These are phyloP conservation scores for Sarocladium brachiariae DNA, from an alignment of 2,329 filamentous ascomycete genomes.

Conservation along the genomic window DNA sequence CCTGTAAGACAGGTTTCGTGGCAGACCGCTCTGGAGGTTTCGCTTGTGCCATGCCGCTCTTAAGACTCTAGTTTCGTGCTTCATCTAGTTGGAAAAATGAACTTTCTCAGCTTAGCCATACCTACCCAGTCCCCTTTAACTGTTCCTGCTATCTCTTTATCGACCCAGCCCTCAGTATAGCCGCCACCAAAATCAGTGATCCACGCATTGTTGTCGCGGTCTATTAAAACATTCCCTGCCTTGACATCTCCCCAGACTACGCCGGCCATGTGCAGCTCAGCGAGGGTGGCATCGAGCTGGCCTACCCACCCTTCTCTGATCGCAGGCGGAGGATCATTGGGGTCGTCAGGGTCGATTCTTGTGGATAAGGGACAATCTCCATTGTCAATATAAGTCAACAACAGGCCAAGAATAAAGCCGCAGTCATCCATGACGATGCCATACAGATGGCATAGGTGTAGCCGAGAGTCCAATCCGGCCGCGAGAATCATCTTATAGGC, in stretches of 20 bases:
- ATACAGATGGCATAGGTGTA: constrained; percentile 12
- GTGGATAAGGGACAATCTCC: neutral
- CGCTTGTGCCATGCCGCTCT: too few species aligned
- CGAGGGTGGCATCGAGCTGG: constrained; percentile 13
- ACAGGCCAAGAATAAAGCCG: constrained; percentile 9
- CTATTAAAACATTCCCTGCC: constrained; percentile 24
- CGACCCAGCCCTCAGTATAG: constrained; percentile 21
- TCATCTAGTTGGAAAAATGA: neutral
- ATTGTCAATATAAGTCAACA: constrained; percentile 12
- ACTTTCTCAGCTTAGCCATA: neutral
- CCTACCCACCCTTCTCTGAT: constrained; percentile 13
- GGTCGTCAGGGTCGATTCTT: neutral
- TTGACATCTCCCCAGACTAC: constrained; percentile 27
- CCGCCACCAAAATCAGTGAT: constrained; percentile 24
- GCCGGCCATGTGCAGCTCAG: constrained; percentile 16
- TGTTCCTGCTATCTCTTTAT: constrained; percentile 15
- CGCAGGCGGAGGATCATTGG: neutral
- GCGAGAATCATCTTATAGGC: constrained; percentile 13
- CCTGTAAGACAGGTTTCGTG: too few species aligned
- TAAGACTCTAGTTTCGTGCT: too few species aligned
- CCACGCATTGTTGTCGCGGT: constrained; percentile 21
- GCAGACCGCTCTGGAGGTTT: too few species aligned
- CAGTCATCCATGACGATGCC: constrained; percentile 11
- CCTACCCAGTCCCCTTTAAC: constrained; percentile 10
- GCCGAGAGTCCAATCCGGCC: constrained; percentile 4